These are phyloP conservation scores for Austroboletus novae-zelandiae DNA, from an alignment of 1,284 basidiomycete species.

Conservation along the genomic window DNA sequence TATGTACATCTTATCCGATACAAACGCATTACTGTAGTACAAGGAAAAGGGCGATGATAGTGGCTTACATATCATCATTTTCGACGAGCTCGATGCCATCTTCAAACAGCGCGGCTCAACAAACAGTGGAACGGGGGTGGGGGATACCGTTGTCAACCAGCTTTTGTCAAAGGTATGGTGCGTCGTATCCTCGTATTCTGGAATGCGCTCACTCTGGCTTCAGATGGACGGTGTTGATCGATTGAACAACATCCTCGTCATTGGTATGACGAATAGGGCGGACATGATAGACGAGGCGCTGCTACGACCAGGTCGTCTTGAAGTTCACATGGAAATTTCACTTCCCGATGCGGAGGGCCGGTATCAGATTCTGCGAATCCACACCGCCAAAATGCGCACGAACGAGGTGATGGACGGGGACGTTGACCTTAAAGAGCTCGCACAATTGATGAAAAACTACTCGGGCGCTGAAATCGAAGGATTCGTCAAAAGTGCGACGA, in stretches of 20 bases:
- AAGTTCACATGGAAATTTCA: constrained; percentile 99
- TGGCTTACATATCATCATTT: constrained; percentile 98
- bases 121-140: constrained; percentile 91
- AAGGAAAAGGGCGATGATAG: constrained; percentile 99
- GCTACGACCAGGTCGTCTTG: constrained; percentile 95
- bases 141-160: constrained; percentile 98
- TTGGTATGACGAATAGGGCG: constrained; percentile 98
- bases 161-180: constrained; percentile 83
- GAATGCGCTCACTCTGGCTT: constrained; percentile 1
- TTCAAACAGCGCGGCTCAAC: constrained; percentile 97
- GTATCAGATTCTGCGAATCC: constrained; percentile 92
- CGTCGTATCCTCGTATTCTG: background rate
- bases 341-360: constrained; percentile 94
- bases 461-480: constrained; percentile 96
- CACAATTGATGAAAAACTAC: constrained; percentile 92
- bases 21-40: constrained; percentile 52
- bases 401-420: constrained; percentile 91
- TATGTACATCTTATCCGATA: background rate
- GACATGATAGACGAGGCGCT: constrained; percentile 99
- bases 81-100: constrained; percentile 98
- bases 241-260: constrained; percentile 98
- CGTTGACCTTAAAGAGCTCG: constrained; percentile 85
- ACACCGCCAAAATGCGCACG: constrained; percentile 91
- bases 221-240: constrained; percentile 99
- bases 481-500: constrained; percentile 96